phyloP scores from a whole-genome alignment of 257 asterid species.

The Nicotiana attenuata region DNA sequence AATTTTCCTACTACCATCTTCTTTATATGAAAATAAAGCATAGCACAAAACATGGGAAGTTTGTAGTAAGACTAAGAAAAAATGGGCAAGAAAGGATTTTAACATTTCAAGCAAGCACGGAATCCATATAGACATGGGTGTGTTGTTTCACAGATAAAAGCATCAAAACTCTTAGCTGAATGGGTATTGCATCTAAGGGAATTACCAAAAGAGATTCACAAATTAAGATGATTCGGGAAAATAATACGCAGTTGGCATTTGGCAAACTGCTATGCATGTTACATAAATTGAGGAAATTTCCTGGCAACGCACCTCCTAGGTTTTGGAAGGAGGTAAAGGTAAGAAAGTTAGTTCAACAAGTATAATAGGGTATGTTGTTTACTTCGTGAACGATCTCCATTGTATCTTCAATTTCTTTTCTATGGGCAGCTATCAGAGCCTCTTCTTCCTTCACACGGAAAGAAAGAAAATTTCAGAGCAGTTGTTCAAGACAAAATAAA shows the following conservation, averaged over 20 bases:
- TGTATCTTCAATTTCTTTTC: constrained; percentile 94
- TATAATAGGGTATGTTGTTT: constrained; percentile 13
- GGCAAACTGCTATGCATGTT: background rate
- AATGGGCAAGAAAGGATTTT: background rate
- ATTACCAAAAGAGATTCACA: background rate
- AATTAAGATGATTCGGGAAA: background rate
- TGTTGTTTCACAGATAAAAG: background rate
- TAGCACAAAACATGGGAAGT: background rate
- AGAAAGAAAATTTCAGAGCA: background rate
- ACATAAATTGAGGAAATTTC: background rate
- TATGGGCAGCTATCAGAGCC: constrained; percentile 87
- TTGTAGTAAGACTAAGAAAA: background rate
- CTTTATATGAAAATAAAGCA: background rate
- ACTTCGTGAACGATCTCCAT: constrained; percentile 84
- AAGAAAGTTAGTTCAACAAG: background rate
- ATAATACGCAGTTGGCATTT: background rate
- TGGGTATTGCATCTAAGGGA: background rate
- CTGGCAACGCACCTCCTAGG: background rate
- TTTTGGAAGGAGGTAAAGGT: background rate
- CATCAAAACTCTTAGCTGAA: background rate
- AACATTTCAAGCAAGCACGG: background rate
- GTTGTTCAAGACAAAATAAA: too few species aligned
- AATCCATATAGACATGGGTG: background rate
- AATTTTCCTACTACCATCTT: background rate
- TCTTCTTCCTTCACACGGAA: constrained; percentile 68